A percentile compares a stretch with the other conserved stretches of the same genome.
Conservation (phyloP, 116 monocot genomes). For the Dioscorea cayenensis region DNA sequence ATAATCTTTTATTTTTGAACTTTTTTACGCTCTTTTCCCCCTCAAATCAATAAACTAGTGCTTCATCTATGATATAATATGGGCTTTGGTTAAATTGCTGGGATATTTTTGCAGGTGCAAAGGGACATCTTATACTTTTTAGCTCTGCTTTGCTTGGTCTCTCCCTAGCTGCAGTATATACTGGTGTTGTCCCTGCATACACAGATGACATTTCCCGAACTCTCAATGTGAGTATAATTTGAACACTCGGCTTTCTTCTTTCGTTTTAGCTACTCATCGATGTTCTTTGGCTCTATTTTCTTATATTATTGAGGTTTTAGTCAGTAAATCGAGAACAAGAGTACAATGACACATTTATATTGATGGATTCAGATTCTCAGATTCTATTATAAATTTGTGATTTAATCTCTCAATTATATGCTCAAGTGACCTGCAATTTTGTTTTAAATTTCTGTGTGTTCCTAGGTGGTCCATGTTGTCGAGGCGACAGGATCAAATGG, state of each 20-base stretch:
- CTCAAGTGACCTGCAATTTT: too few relatives aligned
- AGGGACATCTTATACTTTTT: constrained; percentile 35
- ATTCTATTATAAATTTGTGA: too few relatives aligned
- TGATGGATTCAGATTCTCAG: too few relatives aligned
- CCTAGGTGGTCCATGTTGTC: constrained; percentile 93
- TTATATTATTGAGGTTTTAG: too few relatives aligned
- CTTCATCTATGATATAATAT: background rate
- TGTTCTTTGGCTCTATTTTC: too few relatives aligned
- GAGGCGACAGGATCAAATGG: constrained; percentile 41
- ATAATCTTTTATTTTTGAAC: too few relatives aligned
- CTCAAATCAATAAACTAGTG: background rate
- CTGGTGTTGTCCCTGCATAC: constrained; percentile 55
- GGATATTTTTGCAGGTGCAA: constrained; percentile 45
- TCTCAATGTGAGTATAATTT: constrained; percentile 60
- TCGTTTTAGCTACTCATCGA: background rate
- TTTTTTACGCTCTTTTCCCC: too few relatives aligned
- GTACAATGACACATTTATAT: too few relatives aligned
- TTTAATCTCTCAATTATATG: too few relatives aligned
- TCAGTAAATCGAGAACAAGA: too few relatives aligned
- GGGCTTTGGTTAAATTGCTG: constrained; percentile 1
- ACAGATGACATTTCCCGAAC: constrained; percentile 63
- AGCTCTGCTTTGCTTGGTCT: constrained; percentile 37
- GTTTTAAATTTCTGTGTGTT: background rate
- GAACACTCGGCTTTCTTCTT: background rate
- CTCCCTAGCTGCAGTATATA: constrained; percentile 42